Base-by-base conservation (phyloP, 805 yeast genomes). In the Candida silvicultrix region DNA sequence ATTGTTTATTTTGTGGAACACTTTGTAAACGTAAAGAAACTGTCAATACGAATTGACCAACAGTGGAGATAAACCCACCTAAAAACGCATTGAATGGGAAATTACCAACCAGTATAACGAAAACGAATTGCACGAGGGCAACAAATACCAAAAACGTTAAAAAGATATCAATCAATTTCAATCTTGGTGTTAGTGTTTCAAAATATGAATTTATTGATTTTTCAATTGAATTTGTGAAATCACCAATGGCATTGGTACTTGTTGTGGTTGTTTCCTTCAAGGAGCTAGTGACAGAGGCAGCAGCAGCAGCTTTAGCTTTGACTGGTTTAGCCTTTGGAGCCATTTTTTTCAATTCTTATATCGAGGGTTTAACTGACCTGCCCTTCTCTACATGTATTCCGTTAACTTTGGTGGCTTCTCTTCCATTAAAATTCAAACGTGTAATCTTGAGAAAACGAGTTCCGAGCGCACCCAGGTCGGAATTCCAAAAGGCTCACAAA, bases 51-150 rank as follows among this genome's bases (percentile, higher is more conserved):
- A 94, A 94, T 66, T 94, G 98, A 14, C 96, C 98, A 43, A 94
- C 97, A 40, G 97, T 87, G 20, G 89, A 72, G 45, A 85, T 78
- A 62, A 94, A 94, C 1, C 98, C 98, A 19, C 96, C 92, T 49
- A 94, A 74, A 62, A 94, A 94, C 21, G 97, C 98, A 67, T 94
- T 94, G 77, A 94, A 94, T 16, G 99, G 99, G 77, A 85, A 94
- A 57, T 80, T 88, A 34, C 97, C 96, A 40, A 89, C 79, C 14
- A 89, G 49, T 38, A 83, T 55, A 53, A 86, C 85, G 65, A 89
- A 92, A 4, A 73, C 68, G 60, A 89, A 89, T 67, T 94, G 98
- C 25, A 86, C 65, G 1, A 77, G 67, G 1, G 96, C 99, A 49
- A 88, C 70, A 0, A 71, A 65, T 16, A 92, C 90, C 48, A 92